These are phyloP conservation scores for Rhodamnia argentea DNA, from an alignment of 345 rosid genomes.

Conservation along the genomic window DNA sequence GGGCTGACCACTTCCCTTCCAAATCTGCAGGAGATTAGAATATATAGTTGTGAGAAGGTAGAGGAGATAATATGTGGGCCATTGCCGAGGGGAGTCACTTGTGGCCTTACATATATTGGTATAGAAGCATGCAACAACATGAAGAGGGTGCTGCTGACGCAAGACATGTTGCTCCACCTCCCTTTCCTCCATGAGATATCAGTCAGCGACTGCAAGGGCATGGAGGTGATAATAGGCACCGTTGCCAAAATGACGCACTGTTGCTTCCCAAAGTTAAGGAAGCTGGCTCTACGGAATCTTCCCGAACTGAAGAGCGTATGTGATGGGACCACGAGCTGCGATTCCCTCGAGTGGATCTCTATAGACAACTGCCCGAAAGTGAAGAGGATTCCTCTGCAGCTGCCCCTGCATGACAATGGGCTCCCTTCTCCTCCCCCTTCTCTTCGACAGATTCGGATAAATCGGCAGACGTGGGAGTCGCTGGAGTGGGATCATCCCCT, in stretches of 20 bases:
- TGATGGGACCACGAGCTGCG: background rate
- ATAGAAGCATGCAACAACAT: background rate
- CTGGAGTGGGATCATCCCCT: slow-evolving; percentile 11
- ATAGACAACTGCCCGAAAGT: background rate
- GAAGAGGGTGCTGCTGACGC: background rate
- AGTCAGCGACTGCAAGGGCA: background rate
- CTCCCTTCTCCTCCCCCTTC: slow-evolving; percentile 2
- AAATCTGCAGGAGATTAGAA: slow-evolving; percentile 4
- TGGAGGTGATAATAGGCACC: background rate
- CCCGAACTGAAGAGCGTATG: slow-evolving; percentile 8
- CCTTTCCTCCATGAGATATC: background rate
- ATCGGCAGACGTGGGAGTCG: slow-evolving; percentile 1
- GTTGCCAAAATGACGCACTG: background rate
- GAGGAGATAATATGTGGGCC: slow-evolving; percentile 8
- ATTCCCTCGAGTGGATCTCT: background rate
- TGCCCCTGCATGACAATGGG: background rate
- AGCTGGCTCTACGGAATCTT: background rate
- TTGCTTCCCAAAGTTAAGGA: background rate
- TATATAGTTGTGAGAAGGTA: background rate
- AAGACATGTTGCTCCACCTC: background rate
- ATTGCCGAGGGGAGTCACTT: background rate
- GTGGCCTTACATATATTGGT: background rate
- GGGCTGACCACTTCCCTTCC: background rate
- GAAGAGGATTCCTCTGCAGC: slow-evolving; percentile 7
- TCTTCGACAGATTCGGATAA: background rate